These are phyloP conservation scores for Vanrija pseudolonga DNA, from an alignment of 1,284 basidiomycete species.

Conservation along the genomic window DNA sequence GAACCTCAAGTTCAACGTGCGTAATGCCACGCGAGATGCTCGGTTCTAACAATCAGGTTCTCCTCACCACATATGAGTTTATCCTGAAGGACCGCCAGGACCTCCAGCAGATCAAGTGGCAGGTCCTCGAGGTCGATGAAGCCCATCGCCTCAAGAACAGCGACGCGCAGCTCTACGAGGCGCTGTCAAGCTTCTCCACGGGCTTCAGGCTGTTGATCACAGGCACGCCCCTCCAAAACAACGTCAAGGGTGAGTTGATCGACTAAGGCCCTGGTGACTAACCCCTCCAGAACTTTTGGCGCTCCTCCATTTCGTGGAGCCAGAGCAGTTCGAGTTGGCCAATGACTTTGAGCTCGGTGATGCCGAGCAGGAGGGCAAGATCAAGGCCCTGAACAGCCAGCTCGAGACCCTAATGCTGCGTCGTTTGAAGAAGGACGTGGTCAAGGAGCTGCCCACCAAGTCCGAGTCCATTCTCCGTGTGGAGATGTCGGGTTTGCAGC, in stretches of 20 bases:
- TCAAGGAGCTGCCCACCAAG: constrained; percentile 94
- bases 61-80: constrained; percentile 96
- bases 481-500: constrained; percentile 96
- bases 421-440: constrained; percentile 93
- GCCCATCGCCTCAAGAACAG: constrained; percentile 98
- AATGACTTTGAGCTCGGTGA: constrained; percentile 95
- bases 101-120: constrained; percentile 94
- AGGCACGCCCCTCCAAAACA: constrained; percentile 97
- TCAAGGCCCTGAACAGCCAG: constrained; percentile 90
- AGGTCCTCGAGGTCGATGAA: constrained; percentile 93
- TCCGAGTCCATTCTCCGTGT: constrained; percentile 96
- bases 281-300: constrained; percentile 73
- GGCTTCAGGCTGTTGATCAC: constrained; percentile 94
- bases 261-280: neutral
- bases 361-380: constrained; percentile 87
- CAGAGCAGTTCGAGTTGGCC: constrained; percentile 84
- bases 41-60: constrained; percentile 46
- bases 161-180: constrained; percentile 95
- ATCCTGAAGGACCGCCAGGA: constrained; percentile 87
- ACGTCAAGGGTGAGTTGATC: constrained; percentile 75
- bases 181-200: constrained; percentile 80
- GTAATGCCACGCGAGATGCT: neutral
- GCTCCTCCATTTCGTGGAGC: constrained; percentile 98
- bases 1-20: constrained; percentile 82
- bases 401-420: constrained; percentile 93